Percentiles rank a stretch among this genome's conserved stretches.
These are phyloP conservation scores for Letharia lupina DNA, from an alignment of 495 filamentous ascomycete species.

Conservation along the genomic window DNA sequence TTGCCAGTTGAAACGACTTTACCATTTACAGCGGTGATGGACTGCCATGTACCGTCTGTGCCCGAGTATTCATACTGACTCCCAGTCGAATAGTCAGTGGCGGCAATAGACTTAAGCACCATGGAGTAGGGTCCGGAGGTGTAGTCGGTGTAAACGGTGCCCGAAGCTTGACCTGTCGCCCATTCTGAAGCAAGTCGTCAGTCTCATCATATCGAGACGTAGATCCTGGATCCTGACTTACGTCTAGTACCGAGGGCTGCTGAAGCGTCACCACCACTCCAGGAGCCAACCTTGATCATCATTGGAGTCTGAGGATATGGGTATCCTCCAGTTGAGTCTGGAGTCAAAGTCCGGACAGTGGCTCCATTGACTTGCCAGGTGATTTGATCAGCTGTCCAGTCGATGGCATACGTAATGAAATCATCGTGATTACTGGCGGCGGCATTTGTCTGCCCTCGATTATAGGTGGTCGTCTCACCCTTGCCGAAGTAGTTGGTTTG, in stretches of 20 bases:
- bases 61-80: conserved; percentile 72
- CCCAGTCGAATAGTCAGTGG: conserved; percentile 88
- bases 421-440: conserved; percentile 43
- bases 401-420: conserved; percentile 76
- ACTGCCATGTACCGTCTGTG: conserved; percentile 64
- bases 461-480: conserved; percentile 57
- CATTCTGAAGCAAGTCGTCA: conserved; percentile 44
- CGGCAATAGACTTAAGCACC: conserved; percentile 64
- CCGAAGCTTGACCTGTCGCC: conserved; percentile 72
- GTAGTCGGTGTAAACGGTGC: conserved; percentile 36
- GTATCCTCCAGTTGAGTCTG: conserved; percentile 54
- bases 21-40: conserved; percentile 70
- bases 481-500: conserved; percentile 87
- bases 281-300: conserved; percentile 74
- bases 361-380: conserved; percentile 66
- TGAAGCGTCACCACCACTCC: conserved; percentile 73
- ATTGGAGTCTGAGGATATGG: conserved; percentile 81
- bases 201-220: not conserved
- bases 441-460: conserved; percentile 51
- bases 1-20: conserved; percentile 48
- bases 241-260: conserved; percentile 59
- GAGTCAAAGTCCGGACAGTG: conserved; percentile 58
- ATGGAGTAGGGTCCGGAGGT: conserved; percentile 74
- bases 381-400: conserved; percentile 67
- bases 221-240: conserved; percentile 30